Percentiles rank a stretch among this genome's conserved stretches.
phyloP scores from a whole-genome alignment of 192 early-diverging fungal species.

The Coemansia sp. region DNA sequence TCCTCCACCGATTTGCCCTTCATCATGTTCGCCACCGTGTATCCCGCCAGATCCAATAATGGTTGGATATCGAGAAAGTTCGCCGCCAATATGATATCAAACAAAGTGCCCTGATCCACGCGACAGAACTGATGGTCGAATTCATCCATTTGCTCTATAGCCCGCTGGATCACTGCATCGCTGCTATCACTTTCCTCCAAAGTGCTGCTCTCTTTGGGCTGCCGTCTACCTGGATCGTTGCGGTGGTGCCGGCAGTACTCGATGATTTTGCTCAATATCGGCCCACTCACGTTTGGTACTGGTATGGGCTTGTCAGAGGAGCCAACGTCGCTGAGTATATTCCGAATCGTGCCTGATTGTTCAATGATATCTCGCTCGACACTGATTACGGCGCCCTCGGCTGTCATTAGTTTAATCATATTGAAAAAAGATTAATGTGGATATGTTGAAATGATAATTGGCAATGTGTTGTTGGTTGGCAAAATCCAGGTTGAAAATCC shows the following conservation, averaged over 20 bases:
- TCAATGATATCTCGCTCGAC: constrained; percentile 54
- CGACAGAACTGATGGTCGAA: constrained; percentile 91
- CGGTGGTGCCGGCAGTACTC: constrained; percentile 91
- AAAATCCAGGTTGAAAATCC: not conserved
- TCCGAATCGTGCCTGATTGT: constrained; percentile 56
- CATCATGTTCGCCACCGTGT: constrained; percentile 92
- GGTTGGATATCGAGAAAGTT: constrained; percentile 83
- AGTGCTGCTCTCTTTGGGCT: constrained; percentile 28
- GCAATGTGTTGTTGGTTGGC: not conserved
- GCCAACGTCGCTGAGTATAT: constrained; percentile 53
- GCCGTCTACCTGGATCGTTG: constrained; percentile 54
- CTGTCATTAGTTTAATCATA: constrained; percentile 37
- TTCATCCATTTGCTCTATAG: constrained; percentile 80
- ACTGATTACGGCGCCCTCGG: constrained; percentile 45
- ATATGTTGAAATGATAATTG: not conserved
- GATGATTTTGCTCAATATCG: constrained; percentile 84
- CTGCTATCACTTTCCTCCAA: constrained; percentile 47
- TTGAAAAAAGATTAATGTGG: not conserved
- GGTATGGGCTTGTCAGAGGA: constrained; percentile 62
- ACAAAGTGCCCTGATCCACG: constrained; percentile 92
- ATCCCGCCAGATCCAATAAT: constrained; percentile 70
- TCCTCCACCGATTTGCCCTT: constrained; percentile 86
- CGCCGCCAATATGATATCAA: constrained; percentile 89
- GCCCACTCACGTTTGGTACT: constrained; percentile 87
- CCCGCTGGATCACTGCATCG: constrained; percentile 59